Base-by-base conservation (phyloP, 2,329 filamentous ascomycete genomes). In the Hypomyces rosellus region DNA sequence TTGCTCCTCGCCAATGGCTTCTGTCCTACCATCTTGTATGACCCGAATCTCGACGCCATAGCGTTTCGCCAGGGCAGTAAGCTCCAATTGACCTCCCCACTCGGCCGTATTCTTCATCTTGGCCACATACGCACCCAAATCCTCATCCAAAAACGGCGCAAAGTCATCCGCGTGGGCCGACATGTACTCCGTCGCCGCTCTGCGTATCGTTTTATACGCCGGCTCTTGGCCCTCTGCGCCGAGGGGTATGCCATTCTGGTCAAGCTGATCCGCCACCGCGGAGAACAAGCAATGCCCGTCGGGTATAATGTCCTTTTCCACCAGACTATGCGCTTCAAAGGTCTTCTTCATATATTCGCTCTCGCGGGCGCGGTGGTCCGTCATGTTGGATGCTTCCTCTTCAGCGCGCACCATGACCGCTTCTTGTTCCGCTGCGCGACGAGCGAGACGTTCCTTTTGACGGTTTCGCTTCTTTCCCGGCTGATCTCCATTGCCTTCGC, bases 211-310 rank as follows among this genome's bases (percentile, higher is more conserved):
- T 60, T 79, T 83, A 65, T 95, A 96, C 34, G 65, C 70, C 46
- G 59, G 70, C 58, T 58, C 54, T 61, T 69, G 50, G 56, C 57
- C 53, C 20, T 47, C 42, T 15, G 48, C 53, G 13, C 42, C 46
- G 1, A 75, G 61, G 13, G 83, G 71, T 30, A 30, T 30, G 2
- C 64, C 70, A 41, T 75, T 69, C 48, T 77, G 73, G 48, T 70
- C 71, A 48, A 96, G 75, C 69, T 96, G 90, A 65, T 93, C 89
- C 22, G 92, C 91, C 46, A 97, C 79, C 0, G 93, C 90, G 14
- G 89, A 87, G 70, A 97, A 99, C 14, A 99, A 74, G 65, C 93
- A 99, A 70, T 99, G 93, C 0, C 93, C 93, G 68, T 99, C 92
- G 0, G 93, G 89, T 37, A 80, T 80, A 51, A 99, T 90, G 52